Conservation (phyloP, 306 rosid genomes). For the Vachellia collinsii region DNA sequence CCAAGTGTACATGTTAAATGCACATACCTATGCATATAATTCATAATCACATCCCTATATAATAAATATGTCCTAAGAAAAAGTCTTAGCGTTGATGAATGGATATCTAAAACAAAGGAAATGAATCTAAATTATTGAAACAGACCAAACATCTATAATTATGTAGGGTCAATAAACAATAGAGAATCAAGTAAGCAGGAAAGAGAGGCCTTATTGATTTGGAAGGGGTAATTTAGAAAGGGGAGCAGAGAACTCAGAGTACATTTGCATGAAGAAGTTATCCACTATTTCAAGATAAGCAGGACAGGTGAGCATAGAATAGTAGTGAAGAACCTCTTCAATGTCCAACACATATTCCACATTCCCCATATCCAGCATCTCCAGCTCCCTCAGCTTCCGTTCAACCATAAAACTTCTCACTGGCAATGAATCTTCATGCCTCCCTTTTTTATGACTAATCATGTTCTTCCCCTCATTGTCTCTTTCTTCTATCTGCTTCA, state of each 20-base stretch:
- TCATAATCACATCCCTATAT: not conserved
- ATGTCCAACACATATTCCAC: slow-evolving; percentile 79
- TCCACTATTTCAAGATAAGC: slow-evolving; percentile 77
- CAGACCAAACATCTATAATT: slow-evolving; percentile 20
- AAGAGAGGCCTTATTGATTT: not conserved
- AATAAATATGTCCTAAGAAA: not conserved
- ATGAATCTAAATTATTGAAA: slow-evolving; percentile 15
- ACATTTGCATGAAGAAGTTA: slow-evolving; percentile 74
- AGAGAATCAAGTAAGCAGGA: slow-evolving; percentile 12
- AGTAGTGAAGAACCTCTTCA: slow-evolving; percentile 87
- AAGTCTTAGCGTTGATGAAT: slow-evolving; percentile 2
- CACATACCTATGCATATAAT: not conserved
- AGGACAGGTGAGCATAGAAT: slow-evolving; percentile 80
- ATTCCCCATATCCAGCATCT: slow-evolving; percentile 67
- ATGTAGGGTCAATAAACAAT: slow-evolving; percentile 15
- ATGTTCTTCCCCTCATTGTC: slow-evolving; percentile 25
- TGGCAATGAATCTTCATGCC: slow-evolving; percentile 35
- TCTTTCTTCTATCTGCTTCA: slow-evolving; percentile 35
- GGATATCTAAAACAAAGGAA: slow-evolving; percentile 1
- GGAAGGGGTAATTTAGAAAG: slow-evolving; percentile 24
- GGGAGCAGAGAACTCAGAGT: slow-evolving; percentile 49
- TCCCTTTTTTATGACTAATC: slow-evolving; percentile 26
- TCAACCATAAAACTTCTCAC: slow-evolving; percentile 46
- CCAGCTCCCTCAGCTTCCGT: slow-evolving; percentile 75
- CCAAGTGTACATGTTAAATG: slow-evolving; percentile 9